Percentiles rank a stretch among this genome's conserved stretches.
Evolutionary conservation across 2,329 filamentous ascomycete species (phyloP).

Genomic region (Botryotinia narcissicola): DNA sequence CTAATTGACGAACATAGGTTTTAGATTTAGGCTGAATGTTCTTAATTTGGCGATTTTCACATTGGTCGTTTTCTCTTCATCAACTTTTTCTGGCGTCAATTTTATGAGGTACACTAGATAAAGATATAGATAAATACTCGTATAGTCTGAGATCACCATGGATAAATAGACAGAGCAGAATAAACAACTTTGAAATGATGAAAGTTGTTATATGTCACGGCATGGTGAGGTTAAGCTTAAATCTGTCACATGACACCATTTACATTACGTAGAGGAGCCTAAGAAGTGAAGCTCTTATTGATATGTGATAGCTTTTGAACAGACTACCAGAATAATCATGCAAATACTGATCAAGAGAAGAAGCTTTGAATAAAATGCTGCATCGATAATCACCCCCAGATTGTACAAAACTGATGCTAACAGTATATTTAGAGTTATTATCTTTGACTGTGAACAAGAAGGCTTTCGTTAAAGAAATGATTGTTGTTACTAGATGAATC

Average conservation of each 20-base stretch:
- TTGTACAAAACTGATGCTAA: neutral
- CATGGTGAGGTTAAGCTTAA: neutral
- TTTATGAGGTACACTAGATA: rapidly evolving
- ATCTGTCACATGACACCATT: neutral
- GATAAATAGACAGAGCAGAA: neutral
- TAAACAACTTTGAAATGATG: neutral
- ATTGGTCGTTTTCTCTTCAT: neutral
- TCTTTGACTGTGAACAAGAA: neutral
- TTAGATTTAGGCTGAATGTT: neutral
- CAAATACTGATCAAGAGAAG: neutral
- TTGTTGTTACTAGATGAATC: neutral
- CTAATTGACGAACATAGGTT: neutral
- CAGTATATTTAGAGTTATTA: rapidly evolving
- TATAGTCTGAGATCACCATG: rapidly evolving
- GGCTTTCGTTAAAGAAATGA: rapidly evolving
- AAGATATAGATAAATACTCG: rapidly evolving
- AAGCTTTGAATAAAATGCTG: neutral
- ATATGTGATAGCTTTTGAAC: rapidly evolving
- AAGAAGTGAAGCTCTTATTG: rapidly evolving
- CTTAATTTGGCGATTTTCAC: neutral
- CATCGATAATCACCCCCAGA: neutral
- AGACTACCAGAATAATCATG: neutral
- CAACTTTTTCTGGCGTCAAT: neutral
- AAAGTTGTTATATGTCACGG: neutral
- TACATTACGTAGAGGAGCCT: neutral